Percentiles rank a stretch among this genome's conserved stretches.
Evolutionary conservation across 331 rosid genomes (phyloP).

Genomic region (Pyracantha coccinea): DNA sequence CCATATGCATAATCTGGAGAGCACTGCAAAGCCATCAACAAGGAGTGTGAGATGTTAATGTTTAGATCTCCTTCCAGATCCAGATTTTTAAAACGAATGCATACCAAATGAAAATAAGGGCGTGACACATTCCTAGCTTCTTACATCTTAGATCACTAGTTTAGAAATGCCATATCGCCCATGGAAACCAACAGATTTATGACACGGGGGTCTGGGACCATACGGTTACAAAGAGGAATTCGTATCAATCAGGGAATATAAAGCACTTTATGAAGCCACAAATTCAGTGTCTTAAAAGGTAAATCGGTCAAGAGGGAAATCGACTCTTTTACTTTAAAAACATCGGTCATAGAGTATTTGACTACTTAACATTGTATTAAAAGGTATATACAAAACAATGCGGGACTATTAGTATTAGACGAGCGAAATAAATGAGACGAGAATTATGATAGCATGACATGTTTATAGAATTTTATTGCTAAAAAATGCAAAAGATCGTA

Average conservation of each 20-base stretch:
- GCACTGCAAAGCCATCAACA: conserved; percentile 56
- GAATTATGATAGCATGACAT: not conserved
- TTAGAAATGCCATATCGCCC: not conserved
- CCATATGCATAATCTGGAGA: conserved; percentile 97
- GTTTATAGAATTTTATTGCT: not conserved
- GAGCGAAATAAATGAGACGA: not conserved
- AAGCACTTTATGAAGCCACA: not conserved
- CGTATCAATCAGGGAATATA: not conserved
- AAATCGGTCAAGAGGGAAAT: not conserved
- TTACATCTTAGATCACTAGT: not conserved
- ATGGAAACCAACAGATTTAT: not conserved
- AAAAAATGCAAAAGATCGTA: not conserved
- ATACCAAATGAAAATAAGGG: not conserved
- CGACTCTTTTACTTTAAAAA: not conserved
- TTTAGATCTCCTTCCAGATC: not conserved
- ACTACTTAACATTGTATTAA: not conserved
- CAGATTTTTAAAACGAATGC: not conserved
- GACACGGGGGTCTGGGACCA: not conserved
- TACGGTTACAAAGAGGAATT: not conserved
- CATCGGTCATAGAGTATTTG: not conserved
- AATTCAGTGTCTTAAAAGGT: not conserved
- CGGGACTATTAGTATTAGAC: not conserved
- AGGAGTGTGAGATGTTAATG: not conserved
- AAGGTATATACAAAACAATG: not conserved
- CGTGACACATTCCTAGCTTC: not conserved